phyloP scores from a whole-genome alignment of 306 rosid species.

The Amphicarpaea edgeworthii region DNA sequence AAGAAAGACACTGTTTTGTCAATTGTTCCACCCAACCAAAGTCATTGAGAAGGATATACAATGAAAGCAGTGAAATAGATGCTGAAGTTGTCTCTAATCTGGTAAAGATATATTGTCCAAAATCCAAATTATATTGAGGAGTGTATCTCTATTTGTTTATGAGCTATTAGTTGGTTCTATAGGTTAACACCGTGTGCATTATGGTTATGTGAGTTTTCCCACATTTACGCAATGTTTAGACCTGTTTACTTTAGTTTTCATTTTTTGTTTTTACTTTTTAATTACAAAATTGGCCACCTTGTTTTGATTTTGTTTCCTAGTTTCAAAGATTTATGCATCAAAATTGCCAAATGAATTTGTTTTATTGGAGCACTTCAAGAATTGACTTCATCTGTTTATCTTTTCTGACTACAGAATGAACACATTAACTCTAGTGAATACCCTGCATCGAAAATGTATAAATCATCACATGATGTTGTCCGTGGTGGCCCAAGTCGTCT shows the following conservation, averaged over 20 bases:
- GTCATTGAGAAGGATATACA: constrained; percentile 39
- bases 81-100: constrained; percentile 42
- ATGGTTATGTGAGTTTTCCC: constrained; percentile 26
- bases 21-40: background rate
- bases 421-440: constrained; percentile 5
- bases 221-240: constrained; percentile 10
- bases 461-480: constrained; percentile 20
- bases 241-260: too few species aligned
- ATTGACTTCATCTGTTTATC: constrained; percentile 28
- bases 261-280: too few species aligned
- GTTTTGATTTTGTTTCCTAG: background rate
- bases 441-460: constrained; percentile 13
- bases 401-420: constrained; percentile 45
- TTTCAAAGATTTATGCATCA: background rate
- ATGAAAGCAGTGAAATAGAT: constrained; percentile 51
- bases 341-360: too few species aligned
- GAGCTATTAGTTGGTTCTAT: constrained; percentile 13
- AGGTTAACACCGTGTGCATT: constrained; percentile 24
- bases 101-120: constrained; percentile 52
- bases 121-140: constrained; percentile 37
- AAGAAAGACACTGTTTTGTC: constrained; percentile 35
- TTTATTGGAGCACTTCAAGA: background rate
- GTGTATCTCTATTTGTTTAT: constrained; percentile 29
- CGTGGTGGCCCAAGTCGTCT: background rate
- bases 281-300: background rate